Evolutionary conservation across 345 rosid species (phyloP).

Genomic region (Syzygium aqueum): DNA sequence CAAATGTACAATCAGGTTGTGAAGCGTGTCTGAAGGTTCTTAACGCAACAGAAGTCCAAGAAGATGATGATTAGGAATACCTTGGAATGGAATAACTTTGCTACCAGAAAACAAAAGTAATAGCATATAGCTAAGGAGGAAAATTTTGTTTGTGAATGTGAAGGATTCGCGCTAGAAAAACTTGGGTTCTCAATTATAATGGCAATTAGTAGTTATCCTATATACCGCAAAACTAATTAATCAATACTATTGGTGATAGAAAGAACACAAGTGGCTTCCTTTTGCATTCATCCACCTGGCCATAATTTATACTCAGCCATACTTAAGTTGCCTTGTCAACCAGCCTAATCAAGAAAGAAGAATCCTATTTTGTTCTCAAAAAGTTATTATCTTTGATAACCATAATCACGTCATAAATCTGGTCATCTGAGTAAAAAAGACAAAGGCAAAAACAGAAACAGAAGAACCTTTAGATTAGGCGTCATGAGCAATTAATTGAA

Average conservation of each 20-base stretch:
- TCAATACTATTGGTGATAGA: neutral
- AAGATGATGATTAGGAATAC: neutral
- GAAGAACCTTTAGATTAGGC: neutral
- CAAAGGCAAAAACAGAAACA: neutral
- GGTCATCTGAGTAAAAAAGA: neutral
- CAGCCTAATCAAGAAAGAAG: neutral
- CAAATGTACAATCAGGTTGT: neutral
- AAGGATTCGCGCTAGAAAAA: neutral
- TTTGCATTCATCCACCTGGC: neutral
- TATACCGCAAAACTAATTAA: neutral
- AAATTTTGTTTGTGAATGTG: neutral
- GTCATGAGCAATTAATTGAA: neutral
- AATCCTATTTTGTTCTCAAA: neutral
- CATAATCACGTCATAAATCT: neutral
- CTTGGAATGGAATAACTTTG: neutral
- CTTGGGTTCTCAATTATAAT: neutral
- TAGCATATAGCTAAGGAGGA: neutral
- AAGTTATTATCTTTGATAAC: neutral
- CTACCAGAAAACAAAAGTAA: neutral
- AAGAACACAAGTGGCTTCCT: neutral
- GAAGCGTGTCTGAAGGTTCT: neutral
- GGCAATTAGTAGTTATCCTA: neutral
- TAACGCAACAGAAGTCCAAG: neutral
- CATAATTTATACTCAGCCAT: neutral
- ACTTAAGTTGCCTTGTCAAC: neutral